Conservation (phyloP, 2,329 filamentous ascomycete genomes). For the Colletotrichum tofieldiae region DNA sequence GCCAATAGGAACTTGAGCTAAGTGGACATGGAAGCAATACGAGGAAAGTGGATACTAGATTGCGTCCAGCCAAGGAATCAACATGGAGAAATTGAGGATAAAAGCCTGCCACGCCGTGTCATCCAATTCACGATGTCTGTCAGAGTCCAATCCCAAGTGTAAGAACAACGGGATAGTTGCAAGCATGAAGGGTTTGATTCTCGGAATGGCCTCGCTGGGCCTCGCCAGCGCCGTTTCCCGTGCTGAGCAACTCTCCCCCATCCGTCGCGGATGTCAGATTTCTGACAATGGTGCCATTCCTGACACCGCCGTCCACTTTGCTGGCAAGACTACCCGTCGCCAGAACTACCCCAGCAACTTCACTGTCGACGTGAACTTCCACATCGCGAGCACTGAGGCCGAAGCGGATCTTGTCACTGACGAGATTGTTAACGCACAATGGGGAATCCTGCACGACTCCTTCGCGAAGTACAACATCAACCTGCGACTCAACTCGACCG, state of each 20-base stretch:
- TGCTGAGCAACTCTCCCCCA: background rate
- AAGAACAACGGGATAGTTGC: background rate
- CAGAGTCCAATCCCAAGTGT: background rate
- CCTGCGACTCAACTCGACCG: conserved; percentile 46
- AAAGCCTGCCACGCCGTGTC: background rate
- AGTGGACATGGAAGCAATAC: conserved; percentile 26
- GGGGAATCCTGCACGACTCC: conserved; percentile 43
- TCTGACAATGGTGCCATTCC: conserved; percentile 31
- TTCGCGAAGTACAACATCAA: conserved; percentile 47
- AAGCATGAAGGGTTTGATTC: conserved; percentile 20
- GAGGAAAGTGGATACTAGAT: conserved; percentile 32
- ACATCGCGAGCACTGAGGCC: conserved; percentile 48
- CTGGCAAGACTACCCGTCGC: conserved; percentile 3
- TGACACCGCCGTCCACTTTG: background rate
- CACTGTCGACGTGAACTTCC: conserved; percentile 48
- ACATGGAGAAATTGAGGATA: conserved; percentile 14
- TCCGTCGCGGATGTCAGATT: conserved; percentile 34
- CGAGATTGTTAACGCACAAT: conserved; percentile 44
- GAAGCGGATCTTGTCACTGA: conserved; percentile 44
- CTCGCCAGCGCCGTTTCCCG: conserved; percentile 15
- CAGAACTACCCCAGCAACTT: conserved; percentile 44
- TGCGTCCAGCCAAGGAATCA: conserved; percentile 17
- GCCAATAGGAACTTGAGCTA: conserved; percentile 18
- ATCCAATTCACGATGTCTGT: background rate
- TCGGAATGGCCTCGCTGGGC: conserved; percentile 27